Evolutionary conservation across 139 green algal genomes (phyloP), one percentile per base, ranked within the genome.

Genomic region (Coelastrella sp.): DNA sequence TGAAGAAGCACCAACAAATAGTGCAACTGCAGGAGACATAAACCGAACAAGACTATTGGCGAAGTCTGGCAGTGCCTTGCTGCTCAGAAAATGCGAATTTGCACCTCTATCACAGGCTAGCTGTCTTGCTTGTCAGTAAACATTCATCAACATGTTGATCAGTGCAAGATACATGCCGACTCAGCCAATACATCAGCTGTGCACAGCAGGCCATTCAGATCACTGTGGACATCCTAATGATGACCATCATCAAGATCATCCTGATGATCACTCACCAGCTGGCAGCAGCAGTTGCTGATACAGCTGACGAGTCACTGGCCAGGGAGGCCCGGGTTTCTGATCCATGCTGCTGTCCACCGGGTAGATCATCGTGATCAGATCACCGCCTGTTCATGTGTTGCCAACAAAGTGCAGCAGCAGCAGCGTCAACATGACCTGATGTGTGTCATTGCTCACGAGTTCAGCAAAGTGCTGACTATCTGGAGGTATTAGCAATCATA

Each of bases 281-380:
- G 51, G 75, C 23, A 9, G 75, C 35, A 69, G 19, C 51, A 71
- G 53, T 34, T 69, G 35, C 53, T 69, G n/a, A 35, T 69, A 69
- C 1, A 69, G 23, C 2, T 80, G 45, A 40, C 45, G 72, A 8
- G 72, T 80, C 4, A 80, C 48, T 8, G 72, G 72, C 72, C 72
- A 80, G 0, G 72, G 72, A 25, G 72, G 72, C 0, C 72, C 72
- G 13, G 6, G 5, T 13, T 40, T 63, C 6, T 23, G 30, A 37
- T 45, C 48, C 45, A 40, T 45, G 23, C 27, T 50, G 15, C 30
- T 0, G 27, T 80, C 72, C 2, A 80, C 72, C 2, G 72, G 72
- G 45, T 80, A 80, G 1, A 80, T 51, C 48, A 80, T 66, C 1
- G 72, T 80, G 7, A 80, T 5, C 45, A 80, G 48, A 45, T 69